Base-by-base conservation (phyloP, 257 asterid genomes). In the Agastache rugosa region DNA sequence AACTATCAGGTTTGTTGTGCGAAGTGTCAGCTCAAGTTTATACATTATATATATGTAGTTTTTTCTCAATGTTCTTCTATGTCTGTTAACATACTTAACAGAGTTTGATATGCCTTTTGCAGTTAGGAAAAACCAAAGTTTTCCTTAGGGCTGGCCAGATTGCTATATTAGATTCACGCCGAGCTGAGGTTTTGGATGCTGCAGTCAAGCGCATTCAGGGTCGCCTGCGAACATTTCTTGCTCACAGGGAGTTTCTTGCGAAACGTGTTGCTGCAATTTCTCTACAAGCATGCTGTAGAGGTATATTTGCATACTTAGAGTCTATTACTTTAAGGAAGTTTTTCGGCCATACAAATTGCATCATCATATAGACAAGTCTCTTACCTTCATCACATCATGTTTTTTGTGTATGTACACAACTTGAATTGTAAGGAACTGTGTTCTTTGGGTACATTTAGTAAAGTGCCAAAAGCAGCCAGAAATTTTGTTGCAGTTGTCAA, bases 71-170 rank as follows among this genome's bases (percentile, higher is more conserved):
- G 15, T 63, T 79, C 74, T 67, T 73, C 54, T 58, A 17, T 63
- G 74, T 67, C 41, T 20, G 54, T 71, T 61, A 48, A 45, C 72
- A 50, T 67, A 60, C 53, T 23, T 74, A 17, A 10, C 45, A 56
- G 54, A 54, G 27, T 74, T 53, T 77, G 48, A 35, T 67, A 31
- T 75, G 23, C 20, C 66, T 74, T 82, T 70, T 75, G 75, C 88
- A 94, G 99, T 77, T 94, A 80, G 99, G 99, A 59, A 94, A 90
- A 81, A 87, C 93, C 69, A 92, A 94, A 82, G 96, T 94, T 58
- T 94, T 94, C 76, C 98, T 92, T 75, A 82, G 99, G 81, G 99
- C 99, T 72, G 99, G 97, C 61, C 99, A 94, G 86, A 94, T 92
- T 81, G 99, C 87, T 72, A 78, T 92, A 72, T 75, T 94, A 83